Evolutionary conservation across 2,329 filamentous ascomycete species (phyloP).

Genomic region (Aspergillus novofumigatus): DNA sequence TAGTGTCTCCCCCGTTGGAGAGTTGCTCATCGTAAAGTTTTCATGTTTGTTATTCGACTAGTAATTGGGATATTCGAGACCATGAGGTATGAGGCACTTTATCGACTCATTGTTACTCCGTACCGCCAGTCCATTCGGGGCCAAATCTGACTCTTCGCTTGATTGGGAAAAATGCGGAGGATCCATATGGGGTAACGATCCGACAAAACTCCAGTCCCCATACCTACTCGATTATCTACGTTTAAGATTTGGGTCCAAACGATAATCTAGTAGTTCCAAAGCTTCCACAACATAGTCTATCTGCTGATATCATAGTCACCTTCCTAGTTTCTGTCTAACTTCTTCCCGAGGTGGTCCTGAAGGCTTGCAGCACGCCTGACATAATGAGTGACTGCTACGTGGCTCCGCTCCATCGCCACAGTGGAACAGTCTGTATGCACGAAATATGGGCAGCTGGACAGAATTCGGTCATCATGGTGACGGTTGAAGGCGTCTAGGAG

Average conservation of each 20-base stretch:
- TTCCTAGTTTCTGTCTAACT: neutral
- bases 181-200: neutral
- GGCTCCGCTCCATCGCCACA: slow-evolving; percentile 13
- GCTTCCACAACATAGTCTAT: neutral
- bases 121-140: neutral
- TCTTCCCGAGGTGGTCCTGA: neutral
- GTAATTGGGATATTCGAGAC: neutral
- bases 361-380: slow-evolving; percentile 18
- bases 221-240: neutral
- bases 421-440: slow-evolving; percentile 19
- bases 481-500: neutral
- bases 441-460: slow-evolving; percentile 22
- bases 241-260: neutral
- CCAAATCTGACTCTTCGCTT: neutral
- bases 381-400: slow-evolving; percentile 13
- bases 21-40: neutral
- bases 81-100: neutral
- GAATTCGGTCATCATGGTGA: neutral
- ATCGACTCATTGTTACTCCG: neutral
- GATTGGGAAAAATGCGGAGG: neutral
- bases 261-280: neutral
- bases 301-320: neutral
- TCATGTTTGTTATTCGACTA: neutral
- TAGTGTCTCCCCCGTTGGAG: neutral
- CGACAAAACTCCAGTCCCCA: neutral